phyloP scores from a whole-genome alignment of 208 protist species.

The Wallacemonas sp. region DNA sequence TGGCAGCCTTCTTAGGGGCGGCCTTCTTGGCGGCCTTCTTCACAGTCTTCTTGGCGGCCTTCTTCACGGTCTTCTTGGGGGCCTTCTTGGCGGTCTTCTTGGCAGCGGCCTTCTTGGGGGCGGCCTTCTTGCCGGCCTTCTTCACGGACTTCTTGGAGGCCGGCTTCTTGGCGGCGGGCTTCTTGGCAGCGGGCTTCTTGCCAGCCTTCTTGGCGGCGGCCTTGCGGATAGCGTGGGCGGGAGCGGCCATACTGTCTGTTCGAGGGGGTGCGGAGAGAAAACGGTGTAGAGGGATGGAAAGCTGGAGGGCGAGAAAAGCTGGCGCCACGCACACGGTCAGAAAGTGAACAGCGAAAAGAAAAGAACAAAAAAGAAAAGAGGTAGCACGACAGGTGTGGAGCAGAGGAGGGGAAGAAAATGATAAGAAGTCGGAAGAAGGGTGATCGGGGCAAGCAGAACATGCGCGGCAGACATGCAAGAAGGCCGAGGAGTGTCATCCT shows the following conservation, averaged over 20 bases:
- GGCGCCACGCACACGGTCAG: not conserved
- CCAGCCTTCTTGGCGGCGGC: slow-evolving; percentile 26
- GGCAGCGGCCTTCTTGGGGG: slow-evolving; percentile 9
- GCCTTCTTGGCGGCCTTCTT: not conserved
- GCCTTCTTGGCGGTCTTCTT: slow-evolving; percentile 33
- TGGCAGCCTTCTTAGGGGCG: slow-evolving; percentile 5
- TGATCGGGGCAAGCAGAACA: too few species aligned
- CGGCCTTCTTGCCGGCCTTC: slow-evolving; percentile 21
- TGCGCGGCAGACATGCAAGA: too few species aligned
- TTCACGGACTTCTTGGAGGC: slow-evolving; percentile 26
- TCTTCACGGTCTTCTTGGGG: slow-evolving; percentile 5
- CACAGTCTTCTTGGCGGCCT: not conserved
- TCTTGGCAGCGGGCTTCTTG: slow-evolving; percentile 31
- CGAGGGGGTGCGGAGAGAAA: not conserved
- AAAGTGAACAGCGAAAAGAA: not conserved
- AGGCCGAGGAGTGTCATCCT: too few species aligned
- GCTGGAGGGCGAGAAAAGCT: not conserved
- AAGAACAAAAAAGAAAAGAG: not conserved
- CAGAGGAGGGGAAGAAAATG: too few species aligned
- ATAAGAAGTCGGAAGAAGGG: too few species aligned
- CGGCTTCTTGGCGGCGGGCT: slow-evolving; percentile 31
- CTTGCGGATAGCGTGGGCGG: slow-evolving; percentile 21
- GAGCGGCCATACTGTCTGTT: not conserved
- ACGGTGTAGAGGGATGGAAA: not conserved
- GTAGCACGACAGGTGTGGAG: too few species aligned